These are phyloP conservation scores for Yamadazyma scolyti DNA, from an alignment of 805 yeast genomes.

Conservation along the genomic window DNA sequence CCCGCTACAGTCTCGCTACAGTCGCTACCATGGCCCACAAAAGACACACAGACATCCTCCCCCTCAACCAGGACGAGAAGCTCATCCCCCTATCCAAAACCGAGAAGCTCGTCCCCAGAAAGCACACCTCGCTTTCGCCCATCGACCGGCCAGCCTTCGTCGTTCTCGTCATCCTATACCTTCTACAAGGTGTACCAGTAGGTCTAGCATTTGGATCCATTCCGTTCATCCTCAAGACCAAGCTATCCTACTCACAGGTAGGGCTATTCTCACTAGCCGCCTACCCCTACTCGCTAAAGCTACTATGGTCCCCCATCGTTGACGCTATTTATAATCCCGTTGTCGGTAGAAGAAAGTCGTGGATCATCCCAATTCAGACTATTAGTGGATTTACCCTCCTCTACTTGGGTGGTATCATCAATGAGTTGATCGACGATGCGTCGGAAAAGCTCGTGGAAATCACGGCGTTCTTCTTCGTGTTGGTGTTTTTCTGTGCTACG, in stretches of 20 bases:
- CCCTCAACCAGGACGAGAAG: slow-evolving; percentile 8
- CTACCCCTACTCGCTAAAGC: slow-evolving; percentile 89
- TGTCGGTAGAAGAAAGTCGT: slow-evolving; percentile 81
- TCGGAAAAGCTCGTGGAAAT: slow-evolving; percentile 48
- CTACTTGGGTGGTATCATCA: slow-evolving; percentile 58
- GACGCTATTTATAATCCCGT: slow-evolving; percentile 71
- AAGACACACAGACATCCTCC: slow-evolving; percentile 7
- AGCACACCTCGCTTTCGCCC: slow-evolving; percentile 7
- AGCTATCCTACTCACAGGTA: slow-evolving; percentile 80
- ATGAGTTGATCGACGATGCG: slow-evolving; percentile 48
- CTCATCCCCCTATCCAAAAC: neutral
- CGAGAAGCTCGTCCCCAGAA: slow-evolving; percentile 9
- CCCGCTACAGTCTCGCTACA: no score
- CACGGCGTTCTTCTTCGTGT: slow-evolving; percentile 67
- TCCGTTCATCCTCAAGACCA: slow-evolving; percentile 83
- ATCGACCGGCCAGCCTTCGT: slow-evolving; percentile 72
- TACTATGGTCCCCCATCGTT: slow-evolving; percentile 94
- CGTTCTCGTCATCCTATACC: slow-evolving; percentile 68
- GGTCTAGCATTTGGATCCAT: slow-evolving; percentile 94
- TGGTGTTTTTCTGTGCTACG: slow-evolving; percentile 90
- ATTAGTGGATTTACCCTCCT: slow-evolving; percentile 70
- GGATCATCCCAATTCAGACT: slow-evolving; percentile 92
- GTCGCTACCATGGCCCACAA: slow-evolving; percentile 15
- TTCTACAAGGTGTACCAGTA: slow-evolving; percentile 94
- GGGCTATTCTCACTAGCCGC: slow-evolving; percentile 90